Evolutionary conservation across 192 early-diverging fungal species (phyloP).

Genomic region (Gigaspora rosea): DNA sequence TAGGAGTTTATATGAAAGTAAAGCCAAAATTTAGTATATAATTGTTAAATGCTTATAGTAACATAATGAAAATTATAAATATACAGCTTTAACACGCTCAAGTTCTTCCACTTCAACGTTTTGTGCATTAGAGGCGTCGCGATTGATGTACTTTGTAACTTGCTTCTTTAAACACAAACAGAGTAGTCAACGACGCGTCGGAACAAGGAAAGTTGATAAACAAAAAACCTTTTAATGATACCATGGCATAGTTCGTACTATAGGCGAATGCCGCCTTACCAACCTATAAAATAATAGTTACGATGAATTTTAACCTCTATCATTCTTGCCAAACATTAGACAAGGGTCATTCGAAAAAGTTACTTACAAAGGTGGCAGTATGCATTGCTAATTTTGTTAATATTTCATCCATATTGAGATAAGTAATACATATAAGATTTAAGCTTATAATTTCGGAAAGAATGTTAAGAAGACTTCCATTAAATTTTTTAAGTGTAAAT

Average conservation of each 20-base stretch:
- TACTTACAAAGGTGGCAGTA: slow-evolving; percentile 50
- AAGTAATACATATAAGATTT: no score
- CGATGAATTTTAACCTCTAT: no score
- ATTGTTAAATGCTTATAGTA: neutral
- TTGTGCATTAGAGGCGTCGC: neutral
- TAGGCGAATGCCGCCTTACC: slow-evolving; percentile 62
- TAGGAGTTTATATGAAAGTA: neutral
- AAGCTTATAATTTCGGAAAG: no score
- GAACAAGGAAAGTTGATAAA: neutral
- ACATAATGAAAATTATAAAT: neutral
- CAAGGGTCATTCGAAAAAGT: neutral
- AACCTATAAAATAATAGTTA: slow-evolving; percentile 29
- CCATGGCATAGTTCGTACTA: slow-evolving; percentile 45
- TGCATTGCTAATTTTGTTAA: slow-evolving; percentile 64
- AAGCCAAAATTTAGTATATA: neutral
- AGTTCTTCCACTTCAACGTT: slow-evolving; percentile 30
- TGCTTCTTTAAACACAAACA: slow-evolving; percentile 33
- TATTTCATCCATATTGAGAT: slow-evolving; percentile 56
- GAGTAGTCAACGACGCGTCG: neutral
- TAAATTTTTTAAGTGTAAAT: no score
- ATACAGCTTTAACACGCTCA: slow-evolving; percentile 30
- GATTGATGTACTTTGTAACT: slow-evolving; percentile 45
- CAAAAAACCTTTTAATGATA: neutral
- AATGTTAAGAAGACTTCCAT: no score
- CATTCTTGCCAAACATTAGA: neutral